phyloP scores from a whole-genome alignment of 2,329 filamentous ascomycete species.

The Neurospora sp. region DNA sequence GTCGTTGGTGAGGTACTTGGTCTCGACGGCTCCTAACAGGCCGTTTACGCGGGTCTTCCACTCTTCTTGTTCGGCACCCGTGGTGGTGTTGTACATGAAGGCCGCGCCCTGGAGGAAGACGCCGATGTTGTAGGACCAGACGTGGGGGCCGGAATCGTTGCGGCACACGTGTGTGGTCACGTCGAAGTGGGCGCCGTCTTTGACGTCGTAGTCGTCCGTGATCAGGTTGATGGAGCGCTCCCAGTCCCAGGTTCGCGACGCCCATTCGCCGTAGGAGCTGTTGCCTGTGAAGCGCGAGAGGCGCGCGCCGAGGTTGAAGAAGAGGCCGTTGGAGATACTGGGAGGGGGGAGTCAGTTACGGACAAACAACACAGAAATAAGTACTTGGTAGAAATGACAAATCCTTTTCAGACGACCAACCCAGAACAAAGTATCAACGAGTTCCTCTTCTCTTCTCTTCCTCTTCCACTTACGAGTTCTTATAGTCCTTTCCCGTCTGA shows the following conservation, averaged over 20 bases:
- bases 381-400: background rate
- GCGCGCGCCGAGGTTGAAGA: constrained; percentile 60
- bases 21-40: constrained; percentile 39
- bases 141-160: constrained; percentile 43
- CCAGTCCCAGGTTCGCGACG: constrained; percentile 61
- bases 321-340: constrained; percentile 54
- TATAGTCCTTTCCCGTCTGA: constrained; percentile 62
- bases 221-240: constrained; percentile 46
- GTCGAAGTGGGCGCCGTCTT: constrained; percentile 37
- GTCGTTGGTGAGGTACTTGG: constrained; percentile 51
- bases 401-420: background rate
- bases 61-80: constrained; percentile 25
- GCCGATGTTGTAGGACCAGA: constrained; percentile 60
- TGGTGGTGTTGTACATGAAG: constrained; percentile 54
- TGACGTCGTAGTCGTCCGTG: constrained; percentile 42
- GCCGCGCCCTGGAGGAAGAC: constrained; percentile 53
- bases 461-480: constrained; percentile 36
- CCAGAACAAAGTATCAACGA: background rate
- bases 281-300: constrained; percentile 73
- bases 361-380: background rate
- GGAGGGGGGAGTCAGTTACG: background rate
- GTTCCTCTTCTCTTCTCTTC: background rate
- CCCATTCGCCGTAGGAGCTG: constrained; percentile 68
- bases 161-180: constrained; percentile 32
- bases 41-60: constrained; percentile 52